phyloP scores from a whole-genome alignment of 2,329 filamentous ascomycete genomes.

The Cercospora berteroae region DNA sequence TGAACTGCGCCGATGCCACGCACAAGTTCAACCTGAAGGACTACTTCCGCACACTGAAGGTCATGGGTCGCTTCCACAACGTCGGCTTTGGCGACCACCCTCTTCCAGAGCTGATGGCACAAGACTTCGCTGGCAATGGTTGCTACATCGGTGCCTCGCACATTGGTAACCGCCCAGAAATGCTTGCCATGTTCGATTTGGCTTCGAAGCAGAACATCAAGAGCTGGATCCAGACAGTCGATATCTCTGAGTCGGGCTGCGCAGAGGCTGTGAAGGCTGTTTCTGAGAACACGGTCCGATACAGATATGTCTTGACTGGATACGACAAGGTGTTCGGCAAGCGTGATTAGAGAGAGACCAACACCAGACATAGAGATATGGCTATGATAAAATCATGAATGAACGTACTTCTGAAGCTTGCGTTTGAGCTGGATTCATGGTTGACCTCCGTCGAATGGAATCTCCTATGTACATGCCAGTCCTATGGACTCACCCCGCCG shows the following conservation, averaged over 20 bases:
- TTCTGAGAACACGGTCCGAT: constrained; percentile 65
- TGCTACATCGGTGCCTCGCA: constrained; percentile 53
- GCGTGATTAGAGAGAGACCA: constrained; percentile 32
- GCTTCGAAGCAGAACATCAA: constrained; percentile 53
- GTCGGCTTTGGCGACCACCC: constrained; percentile 78
- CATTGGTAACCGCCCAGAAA: constrained; percentile 47
- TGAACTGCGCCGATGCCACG: constrained; percentile 70
- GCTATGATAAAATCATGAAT: not conserved
- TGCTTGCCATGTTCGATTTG: constrained; percentile 53
- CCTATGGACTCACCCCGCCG: not conserved
- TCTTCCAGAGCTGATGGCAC: constrained; percentile 60
- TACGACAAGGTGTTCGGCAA: constrained; percentile 67
- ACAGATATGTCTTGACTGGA: constrained; percentile 67
- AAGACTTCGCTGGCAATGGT: constrained; percentile 73
- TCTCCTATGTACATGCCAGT: not conserved
- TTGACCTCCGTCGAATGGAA: not conserved
- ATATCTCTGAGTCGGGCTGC: constrained; percentile 68
- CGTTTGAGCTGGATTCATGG: not conserved
- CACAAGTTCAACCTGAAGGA: constrained; percentile 63
- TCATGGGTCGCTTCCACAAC: constrained; percentile 76
- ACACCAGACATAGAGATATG: not conserved
- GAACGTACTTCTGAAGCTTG: not conserved
- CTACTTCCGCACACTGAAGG: constrained; percentile 77
- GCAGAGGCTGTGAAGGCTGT: constrained; percentile 68
- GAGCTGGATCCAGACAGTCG: constrained; percentile 62